Percentiles rank a stretch among this genome's conserved stretches.
phyloP scores from a whole-genome alignment of 2,329 filamentous ascomycete genomes.

The Diplodia seriata region DNA sequence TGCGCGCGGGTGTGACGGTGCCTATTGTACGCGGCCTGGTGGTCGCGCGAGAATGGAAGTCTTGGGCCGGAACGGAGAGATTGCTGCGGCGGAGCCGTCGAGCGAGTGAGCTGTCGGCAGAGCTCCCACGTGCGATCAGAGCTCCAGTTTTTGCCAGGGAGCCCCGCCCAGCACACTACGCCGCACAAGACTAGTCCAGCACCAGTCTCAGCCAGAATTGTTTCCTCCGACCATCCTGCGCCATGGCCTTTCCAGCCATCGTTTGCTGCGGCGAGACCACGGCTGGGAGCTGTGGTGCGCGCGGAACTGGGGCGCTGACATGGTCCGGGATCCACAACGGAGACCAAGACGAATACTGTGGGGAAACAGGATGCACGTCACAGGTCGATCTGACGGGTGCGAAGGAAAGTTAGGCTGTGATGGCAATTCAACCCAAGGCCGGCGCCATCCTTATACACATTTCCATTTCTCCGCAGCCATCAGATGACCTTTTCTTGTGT shows the following conservation, averaged over 20 bases:
- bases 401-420: background rate
- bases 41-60: background rate
- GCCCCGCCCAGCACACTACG: conserved; percentile 20
- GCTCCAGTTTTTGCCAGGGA: conserved; percentile 13
- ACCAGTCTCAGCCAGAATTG: background rate
- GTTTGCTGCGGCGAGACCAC: background rate
- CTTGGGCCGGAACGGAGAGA: conserved; percentile 6
- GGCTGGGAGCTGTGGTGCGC: background rate
- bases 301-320: background rate
- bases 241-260: background rate
- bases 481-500: background rate
- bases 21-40: background rate
- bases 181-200: background rate
- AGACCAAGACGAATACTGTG: background rate
- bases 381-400: conserved; percentile 7
- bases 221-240: background rate
- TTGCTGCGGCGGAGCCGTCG: background rate
- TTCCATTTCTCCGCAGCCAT: background rate
- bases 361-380: conserved; percentile 13
- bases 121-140: conserved; percentile 28
- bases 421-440: background rate
- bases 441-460: background rate
- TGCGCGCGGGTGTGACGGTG: background rate
- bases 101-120: conserved; percentile 26
- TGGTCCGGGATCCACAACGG: conserved; percentile 1